Evolutionary conservation across 1,284 basidiomycete species (phyloP).

Genomic region (Irpex lacteus): DNA sequence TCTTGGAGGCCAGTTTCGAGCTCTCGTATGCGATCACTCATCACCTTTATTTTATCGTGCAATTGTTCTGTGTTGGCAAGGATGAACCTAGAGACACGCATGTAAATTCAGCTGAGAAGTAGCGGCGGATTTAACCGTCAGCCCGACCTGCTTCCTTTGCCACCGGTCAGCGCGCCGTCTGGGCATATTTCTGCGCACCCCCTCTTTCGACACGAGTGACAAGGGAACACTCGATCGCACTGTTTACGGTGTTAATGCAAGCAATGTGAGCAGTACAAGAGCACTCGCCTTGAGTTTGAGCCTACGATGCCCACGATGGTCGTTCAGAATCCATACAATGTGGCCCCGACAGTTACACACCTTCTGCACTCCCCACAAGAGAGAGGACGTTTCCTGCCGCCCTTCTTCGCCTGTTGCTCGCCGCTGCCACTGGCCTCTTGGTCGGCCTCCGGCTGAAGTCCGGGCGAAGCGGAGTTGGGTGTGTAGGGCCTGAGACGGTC

Average conservation of each 20-base stretch:
- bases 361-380: conserved; percentile 60
- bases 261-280: background rate
- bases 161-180: conserved; percentile 41
- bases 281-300: conserved; percentile 51
- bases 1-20: conserved; percentile 63
- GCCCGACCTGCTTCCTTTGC: conserved; percentile 32
- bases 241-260: conserved; percentile 22
- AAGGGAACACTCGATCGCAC: conserved; percentile 63
- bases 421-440: conserved; percentile 24
- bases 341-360: conserved; percentile 28
- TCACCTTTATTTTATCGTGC: conserved; percentile 57
- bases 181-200: conserved; percentile 62
- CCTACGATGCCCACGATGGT: conserved; percentile 26
- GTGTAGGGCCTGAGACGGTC: conserved; percentile 25
- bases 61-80: conserved; percentile 73
- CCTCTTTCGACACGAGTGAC: conserved; percentile 58
- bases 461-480: conserved; percentile 26
- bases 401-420: conserved; percentile 31
- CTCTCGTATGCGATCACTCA: conserved; percentile 60
- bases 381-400: conserved; percentile 38
- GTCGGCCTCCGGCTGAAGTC: conserved; percentile 24
- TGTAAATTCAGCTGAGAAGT: background rate
- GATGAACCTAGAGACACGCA: conserved; percentile 46
- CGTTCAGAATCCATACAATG: background rate
- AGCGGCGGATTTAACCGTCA: background rate